Base-by-base conservation (phyloP, 1,284 basidiomycete genomes). In the Ceratobasidium sp. region DNA sequence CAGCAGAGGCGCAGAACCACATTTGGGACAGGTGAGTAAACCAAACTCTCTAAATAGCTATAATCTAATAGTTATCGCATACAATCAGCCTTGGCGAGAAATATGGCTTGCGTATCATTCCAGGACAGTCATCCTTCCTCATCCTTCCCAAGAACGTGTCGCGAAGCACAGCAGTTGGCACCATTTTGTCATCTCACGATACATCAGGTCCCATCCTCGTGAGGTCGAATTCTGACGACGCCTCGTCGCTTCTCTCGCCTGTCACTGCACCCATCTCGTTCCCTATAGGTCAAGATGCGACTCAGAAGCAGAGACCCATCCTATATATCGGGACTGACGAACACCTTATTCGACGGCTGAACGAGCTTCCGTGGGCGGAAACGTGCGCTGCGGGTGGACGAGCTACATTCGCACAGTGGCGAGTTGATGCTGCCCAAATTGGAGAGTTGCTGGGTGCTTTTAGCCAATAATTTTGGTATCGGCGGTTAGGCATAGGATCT, bases 1-100 rank as follows among this genome's bases (percentile, higher is more conserved):
- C 93, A 1, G 91, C 91, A 0, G 93, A 94, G 77, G 92, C 92
- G 27, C 92, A 94, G 78, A 94, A 94, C 77, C 90, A 94, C 76
- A 92, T 95, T 72, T 94, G 91, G 77, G 92, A 92, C 77, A 86
- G 84, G 85, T 85, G 43, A 55, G 78, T 73, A 20, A 73, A 64
- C 70, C 4, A 7, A 20, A 15, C 10, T 34, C 20, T 54, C 47
- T 35, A 13, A 13, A 3, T 27, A 17, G n/a, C 47, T 13, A 27
- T 13, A 31, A n/a, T 53, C 70, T 31, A 73, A 32, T 27, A 49
- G 43, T 27, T 54, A 20, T 32, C 38, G 71, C 56, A 40, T 62
- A 35, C n/a, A 60, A 45, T 32, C 57, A 89, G 88, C 74, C 84
- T 92, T 31, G 91, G 91, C 34, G 91, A 92, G 75, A 86, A 89